These are phyloP conservation scores for Purshia tridentata DNA, from an alignment of 306 rosid genomes.

Conservation along the genomic window DNA sequence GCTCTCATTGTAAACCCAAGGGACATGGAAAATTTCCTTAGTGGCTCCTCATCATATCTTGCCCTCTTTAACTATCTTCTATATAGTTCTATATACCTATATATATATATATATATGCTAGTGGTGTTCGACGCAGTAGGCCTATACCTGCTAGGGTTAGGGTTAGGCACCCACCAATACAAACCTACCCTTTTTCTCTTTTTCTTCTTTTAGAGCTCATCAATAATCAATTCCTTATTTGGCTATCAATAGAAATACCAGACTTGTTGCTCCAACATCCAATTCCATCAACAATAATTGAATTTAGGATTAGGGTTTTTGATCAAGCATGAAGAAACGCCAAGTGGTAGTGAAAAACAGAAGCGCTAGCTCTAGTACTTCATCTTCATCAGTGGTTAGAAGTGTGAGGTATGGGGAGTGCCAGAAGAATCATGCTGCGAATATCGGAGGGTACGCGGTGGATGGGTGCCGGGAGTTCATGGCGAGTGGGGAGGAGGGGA, in stretches of 20 bases:
- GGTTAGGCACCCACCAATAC: conserved; percentile 40
- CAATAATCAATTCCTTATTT: neutral
- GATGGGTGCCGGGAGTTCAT: conserved; percentile 92
- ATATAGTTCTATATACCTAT: neutral
- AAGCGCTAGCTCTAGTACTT: conserved; percentile 22
- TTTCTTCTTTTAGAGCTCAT: neutral
- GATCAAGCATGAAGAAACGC: conserved; percentile 59
- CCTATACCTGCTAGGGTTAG: conserved; percentile 60
- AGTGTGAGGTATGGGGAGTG: conserved; percentile 78
- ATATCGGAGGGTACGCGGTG: conserved; percentile 82
- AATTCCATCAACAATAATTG: neutral
- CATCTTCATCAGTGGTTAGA: conserved; percentile 60
- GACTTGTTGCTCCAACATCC: neutral
- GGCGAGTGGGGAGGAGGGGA: conserved; percentile 61
- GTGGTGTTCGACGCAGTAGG: conserved; percentile 15
- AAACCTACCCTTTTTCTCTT: neutral
- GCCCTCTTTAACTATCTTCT: neutral
- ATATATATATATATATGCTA: neutral
- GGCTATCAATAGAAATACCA: conserved; percentile 11
- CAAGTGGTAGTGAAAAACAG: conserved; percentile 67
- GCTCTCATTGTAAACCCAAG: conserved; percentile 29
- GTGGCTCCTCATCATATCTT: conserved; percentile 20
- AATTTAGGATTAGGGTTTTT: neutral
- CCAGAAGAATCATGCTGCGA: conserved; percentile 90
- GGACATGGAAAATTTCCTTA: conserved; percentile 19